A percentile compares a stretch with the other conserved stretches of the same genome.
Evolutionary conservation across 371 early-diverging fungal species (phyloP).

Genomic region (Lichtheimia corymbifera): DNA sequence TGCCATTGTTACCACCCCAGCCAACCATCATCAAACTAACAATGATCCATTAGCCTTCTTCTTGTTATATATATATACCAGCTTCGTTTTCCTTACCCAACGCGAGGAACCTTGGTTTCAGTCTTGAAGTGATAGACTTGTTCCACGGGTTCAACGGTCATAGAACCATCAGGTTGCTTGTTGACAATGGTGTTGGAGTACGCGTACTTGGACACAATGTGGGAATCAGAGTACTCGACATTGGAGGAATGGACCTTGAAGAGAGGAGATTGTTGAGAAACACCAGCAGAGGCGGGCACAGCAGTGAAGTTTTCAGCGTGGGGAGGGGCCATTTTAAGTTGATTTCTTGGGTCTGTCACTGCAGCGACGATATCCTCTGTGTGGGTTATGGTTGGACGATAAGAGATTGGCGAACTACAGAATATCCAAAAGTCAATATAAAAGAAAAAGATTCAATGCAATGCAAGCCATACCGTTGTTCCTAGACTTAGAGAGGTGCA

Average conservation of each 20-base stretch:
- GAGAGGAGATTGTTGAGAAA: constrained; percentile 44
- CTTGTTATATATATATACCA: too few relatives aligned
- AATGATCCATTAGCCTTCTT: background rate
- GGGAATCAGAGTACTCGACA: constrained; percentile 82
- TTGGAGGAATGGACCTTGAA: constrained; percentile 88
- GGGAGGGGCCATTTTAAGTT: constrained; percentile 45
- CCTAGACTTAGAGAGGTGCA: constrained; percentile 3
- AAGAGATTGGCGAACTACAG: constrained; percentile 81
- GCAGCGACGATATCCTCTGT: constrained; percentile 75
- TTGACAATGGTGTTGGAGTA: constrained; percentile 87
- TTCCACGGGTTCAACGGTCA: constrained; percentile 83
- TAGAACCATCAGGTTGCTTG: constrained; percentile 64
- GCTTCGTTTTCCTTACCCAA: constrained; percentile 63
- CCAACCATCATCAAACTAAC: constrained; percentile 96
- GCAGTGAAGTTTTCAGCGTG: constrained; percentile 31
- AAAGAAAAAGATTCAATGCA: background rate
- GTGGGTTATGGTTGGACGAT: constrained; percentile 85
- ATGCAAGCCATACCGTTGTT: background rate
- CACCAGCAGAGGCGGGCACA: constrained; percentile 28
- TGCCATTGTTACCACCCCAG: constrained; percentile 98
- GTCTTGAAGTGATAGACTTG: constrained; percentile 89
- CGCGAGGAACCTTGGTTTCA: constrained; percentile 75
- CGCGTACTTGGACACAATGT: constrained; percentile 82
- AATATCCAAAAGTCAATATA: background rate
- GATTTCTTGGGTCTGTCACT: constrained; percentile 75